Conservation (phyloP, 441 rosid genomes). For the Macaranga tanarius region DNA sequence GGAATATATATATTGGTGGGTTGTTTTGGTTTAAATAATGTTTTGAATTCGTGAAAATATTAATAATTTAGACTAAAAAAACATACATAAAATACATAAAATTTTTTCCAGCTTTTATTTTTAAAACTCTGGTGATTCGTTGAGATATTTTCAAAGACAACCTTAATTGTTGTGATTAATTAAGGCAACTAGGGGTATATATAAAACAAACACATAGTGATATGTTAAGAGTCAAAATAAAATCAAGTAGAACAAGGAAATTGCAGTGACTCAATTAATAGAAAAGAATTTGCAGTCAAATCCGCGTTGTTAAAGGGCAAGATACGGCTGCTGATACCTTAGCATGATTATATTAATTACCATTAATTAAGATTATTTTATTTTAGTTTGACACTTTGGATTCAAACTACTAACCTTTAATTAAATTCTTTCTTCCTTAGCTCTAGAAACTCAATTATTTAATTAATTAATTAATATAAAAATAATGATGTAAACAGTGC, state of each 20-base stretch:
- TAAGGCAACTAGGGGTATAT: too few relatives aligned
- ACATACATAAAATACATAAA: too few relatives aligned
- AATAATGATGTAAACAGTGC: neutral
- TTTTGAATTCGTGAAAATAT: too few relatives aligned
- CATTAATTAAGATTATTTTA: neutral
- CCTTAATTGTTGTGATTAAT: too few relatives aligned
- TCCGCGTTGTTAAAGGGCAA: conserved; percentile 2
- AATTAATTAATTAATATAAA: neutral
- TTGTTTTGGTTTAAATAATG: too few relatives aligned
- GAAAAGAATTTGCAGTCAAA: conserved; percentile 11
- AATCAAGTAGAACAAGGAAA: neutral
- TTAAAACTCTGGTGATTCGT: too few relatives aligned
- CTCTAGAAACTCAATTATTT: neutral
- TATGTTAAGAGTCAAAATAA: neutral
- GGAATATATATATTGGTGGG: too few relatives aligned
- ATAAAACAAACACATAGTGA: too few relatives aligned
- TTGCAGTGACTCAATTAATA: neutral
- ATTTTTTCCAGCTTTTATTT: too few relatives aligned
- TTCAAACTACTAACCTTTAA: neutral
- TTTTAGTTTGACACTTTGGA: neutral
- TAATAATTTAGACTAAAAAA: too few relatives aligned
- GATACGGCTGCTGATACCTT: neutral
- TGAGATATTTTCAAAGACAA: too few relatives aligned
- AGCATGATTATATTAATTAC: too few relatives aligned
- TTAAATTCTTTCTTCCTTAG: neutral